A percentile compares a stretch with the other conserved stretches of the same genome.
Conservation (phyloP, 352 stramenopile genomes). For the Globisporangium sylvaticum region DNA sequence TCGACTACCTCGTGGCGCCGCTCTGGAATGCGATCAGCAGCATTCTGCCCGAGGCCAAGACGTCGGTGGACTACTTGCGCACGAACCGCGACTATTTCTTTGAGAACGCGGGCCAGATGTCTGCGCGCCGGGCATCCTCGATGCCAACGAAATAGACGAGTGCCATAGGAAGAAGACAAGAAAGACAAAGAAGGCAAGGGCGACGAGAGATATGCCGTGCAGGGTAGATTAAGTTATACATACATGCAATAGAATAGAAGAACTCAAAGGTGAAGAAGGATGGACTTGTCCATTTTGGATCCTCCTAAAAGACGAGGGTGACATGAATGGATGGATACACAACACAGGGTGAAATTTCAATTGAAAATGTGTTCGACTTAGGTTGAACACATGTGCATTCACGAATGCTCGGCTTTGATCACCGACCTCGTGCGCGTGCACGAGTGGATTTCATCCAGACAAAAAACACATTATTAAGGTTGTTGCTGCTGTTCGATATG, state of each 20-base stretch:
- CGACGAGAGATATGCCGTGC: background rate
- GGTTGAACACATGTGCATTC: too few species aligned
- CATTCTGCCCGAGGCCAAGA: constrained; percentile 50
- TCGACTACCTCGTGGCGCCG: constrained; percentile 78
- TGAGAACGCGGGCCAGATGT: constrained; percentile 51
- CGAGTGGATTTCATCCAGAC: too few species aligned
- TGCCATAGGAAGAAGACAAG: background rate
- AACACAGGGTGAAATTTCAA: too few species aligned
- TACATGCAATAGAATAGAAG: background rate
- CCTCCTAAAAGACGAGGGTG: too few species aligned
- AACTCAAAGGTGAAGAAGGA: too few species aligned
- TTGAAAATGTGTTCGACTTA: too few species aligned
- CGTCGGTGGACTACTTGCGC: constrained; percentile 45
- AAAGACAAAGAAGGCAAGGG: background rate
- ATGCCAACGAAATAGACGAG: background rate
- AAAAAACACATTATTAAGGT: too few species aligned
- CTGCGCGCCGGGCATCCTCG: constrained; percentile 22
- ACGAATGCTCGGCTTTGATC: too few species aligned
- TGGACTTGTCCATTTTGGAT: too few species aligned
- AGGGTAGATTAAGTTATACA: background rate
- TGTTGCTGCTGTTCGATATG: too few species aligned
- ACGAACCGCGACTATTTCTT: constrained; percentile 71
- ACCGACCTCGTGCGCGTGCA: too few species aligned
- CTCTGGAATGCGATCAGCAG: constrained; percentile 59
- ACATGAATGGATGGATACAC: too few species aligned